Evolutionary conservation across 768 basidiomycete species (phyloP).

Genomic region (Trametes cinnabarina): DNA sequence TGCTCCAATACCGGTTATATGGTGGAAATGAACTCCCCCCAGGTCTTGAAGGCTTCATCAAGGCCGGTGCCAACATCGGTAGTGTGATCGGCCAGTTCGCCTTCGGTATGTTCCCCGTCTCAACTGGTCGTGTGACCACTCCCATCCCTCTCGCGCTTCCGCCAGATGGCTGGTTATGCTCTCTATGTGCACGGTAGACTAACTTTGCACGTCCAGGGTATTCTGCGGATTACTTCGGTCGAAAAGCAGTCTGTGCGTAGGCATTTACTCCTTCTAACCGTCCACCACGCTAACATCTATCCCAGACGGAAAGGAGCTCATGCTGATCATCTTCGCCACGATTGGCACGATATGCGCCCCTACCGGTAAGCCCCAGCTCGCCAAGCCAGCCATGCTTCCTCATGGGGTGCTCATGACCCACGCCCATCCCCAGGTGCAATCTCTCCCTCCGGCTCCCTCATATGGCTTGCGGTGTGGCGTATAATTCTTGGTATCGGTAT

Average conservation of each 20-base stretch:
- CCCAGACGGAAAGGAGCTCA: constrained; percentile 72
- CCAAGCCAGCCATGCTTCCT: no score
- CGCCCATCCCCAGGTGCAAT: constrained; percentile 38
- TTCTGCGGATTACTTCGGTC: constrained; percentile 62
- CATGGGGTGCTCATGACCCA: not conserved
- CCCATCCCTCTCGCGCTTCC: not conserved
- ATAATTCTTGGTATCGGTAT: constrained; percentile 76
- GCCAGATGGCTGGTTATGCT: not conserved
- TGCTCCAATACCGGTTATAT: constrained; percentile 66
- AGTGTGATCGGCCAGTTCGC: constrained; percentile 67
- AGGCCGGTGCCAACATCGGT: constrained; percentile 70
- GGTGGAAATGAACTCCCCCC: constrained; percentile 48
- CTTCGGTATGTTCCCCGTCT: constrained; percentile 43
- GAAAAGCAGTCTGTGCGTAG: constrained; percentile 60
- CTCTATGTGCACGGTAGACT: not conserved
- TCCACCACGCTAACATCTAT: constrained; percentile 6
- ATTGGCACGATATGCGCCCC: constrained; percentile 67
- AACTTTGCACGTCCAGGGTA: constrained; percentile 43
- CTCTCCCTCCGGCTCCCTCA: constrained; percentile 48
- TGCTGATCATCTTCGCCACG: constrained; percentile 77
- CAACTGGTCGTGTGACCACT: constrained; percentile 7
- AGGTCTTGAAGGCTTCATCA: constrained; percentile 59
- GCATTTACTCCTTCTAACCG: not conserved
- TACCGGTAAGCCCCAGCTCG: constrained; percentile 38
- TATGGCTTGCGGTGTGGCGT: constrained; percentile 66